Evolutionary conservation across 75 land plant species (phyloP), one percentile per base, ranked within the genome.

Genomic region (Pseudotsuga menziesii): DNA sequence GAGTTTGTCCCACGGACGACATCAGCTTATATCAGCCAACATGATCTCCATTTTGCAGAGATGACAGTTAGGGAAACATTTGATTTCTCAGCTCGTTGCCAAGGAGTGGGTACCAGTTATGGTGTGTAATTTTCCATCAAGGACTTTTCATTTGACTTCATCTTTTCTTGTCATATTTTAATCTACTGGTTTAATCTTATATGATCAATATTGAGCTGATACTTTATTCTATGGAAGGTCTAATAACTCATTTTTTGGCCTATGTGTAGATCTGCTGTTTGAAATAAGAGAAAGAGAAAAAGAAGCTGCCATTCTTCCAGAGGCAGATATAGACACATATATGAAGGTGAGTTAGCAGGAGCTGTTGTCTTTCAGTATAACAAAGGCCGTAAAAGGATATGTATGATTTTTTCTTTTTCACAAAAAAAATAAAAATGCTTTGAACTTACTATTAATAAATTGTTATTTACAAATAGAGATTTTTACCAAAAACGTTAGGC

Each of bases 241-340:
- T 44, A 44, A 8, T 0, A 44, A 44, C 48, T 44, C 48, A 44
- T 44, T 7, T n/a, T 39, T 69, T 69, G 72, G 15, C 7, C n/a
- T 69, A n/a, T n/a, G 39, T 64, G 29, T 62, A 95, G 98, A 95
- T 25, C 82, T 86, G 57, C 77, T 95, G 78, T 74, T 44, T 79
- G 93, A 95, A 82, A 82, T 93, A 1, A 74, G 72, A 7, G 80
- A 85, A 78, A 88, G 89, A 75, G 93, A 95, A 77, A 93, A 91
- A 74, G 81, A 79, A 66, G 86, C 83, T 48, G 89, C 89, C 56
- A 91, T 95, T 48, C 56, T 83, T 44, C 98, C 98, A 23, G 94
- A 96, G 74, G 92, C 87, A 32, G 94, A 93, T 25, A 75, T 91
- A 63, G 98, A 93, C 77, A 79, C 83, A 16, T 93, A 88, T 78